Percentiles rank a stretch among this genome's conserved stretches.
Evolutionary conservation across 495 filamentous ascomycete species (phyloP).

Genomic region (Ascobolus immersus): DNA sequence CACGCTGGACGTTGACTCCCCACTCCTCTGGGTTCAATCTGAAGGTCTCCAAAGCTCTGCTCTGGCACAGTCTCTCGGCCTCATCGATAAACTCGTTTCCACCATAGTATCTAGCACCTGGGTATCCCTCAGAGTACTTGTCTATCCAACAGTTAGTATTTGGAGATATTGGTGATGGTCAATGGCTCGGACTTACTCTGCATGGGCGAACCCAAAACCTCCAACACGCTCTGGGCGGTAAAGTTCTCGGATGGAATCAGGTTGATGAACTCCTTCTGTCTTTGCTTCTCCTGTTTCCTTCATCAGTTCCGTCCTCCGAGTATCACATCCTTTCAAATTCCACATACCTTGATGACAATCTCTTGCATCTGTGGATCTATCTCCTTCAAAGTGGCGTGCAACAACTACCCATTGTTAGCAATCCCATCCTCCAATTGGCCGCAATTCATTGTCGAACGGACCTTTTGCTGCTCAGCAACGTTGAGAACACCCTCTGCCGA

Average conservation of each 20-base stretch:
- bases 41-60: constrained; percentile 68
- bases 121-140: constrained; percentile 97
- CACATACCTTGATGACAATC: constrained; percentile 61
- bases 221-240: constrained; percentile 86
- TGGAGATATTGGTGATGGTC: too few relatives aligned
- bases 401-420: constrained; percentile 29
- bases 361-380: constrained; percentile 66
- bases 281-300: constrained; percentile 51
- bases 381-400: constrained; percentile 50
- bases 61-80: constrained; percentile 68
- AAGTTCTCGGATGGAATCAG: constrained; percentile 98
- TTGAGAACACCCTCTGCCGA: too few relatives aligned
- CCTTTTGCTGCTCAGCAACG: background rate
- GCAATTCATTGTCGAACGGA: background rate
- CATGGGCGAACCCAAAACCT: constrained; percentile 94
- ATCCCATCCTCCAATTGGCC: background rate
- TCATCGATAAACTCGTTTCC: constrained; percentile 91
- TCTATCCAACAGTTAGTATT: too few relatives aligned
- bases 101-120: constrained; percentile 88
- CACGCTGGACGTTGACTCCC: constrained; percentile 95
- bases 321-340: background rate
- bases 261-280: constrained; percentile 95
- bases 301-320: background rate
- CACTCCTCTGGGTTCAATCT: constrained; percentile 61
- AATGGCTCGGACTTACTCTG: too few relatives aligned